phyloP scores from a whole-genome alignment of 2,329 filamentous ascomycete species.

The Claviceps arundinis region DNA sequence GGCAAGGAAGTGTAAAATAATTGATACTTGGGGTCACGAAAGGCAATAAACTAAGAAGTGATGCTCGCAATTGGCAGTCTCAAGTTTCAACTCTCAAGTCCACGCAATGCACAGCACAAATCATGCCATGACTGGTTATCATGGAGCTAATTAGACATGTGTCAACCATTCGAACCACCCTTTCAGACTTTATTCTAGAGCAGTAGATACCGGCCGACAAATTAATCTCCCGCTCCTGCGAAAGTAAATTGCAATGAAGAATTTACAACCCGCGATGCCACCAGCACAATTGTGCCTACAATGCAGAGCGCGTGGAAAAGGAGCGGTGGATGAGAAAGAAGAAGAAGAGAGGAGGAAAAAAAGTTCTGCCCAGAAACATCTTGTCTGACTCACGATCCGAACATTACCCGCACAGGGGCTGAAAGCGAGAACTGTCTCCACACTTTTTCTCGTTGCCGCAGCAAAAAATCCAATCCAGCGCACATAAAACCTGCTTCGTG shows the following conservation, averaged over 20 bases:
- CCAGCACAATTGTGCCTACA: constrained; percentile 13
- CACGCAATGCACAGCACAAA: background rate
- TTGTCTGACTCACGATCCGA: background rate
- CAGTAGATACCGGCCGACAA: constrained; percentile 74
- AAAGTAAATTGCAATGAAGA: constrained; percentile 16
- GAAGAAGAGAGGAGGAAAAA: constrained; percentile 9
- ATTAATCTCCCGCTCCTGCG: constrained; percentile 50
- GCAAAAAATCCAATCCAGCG: constrained; percentile 8
- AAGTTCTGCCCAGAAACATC: constrained; percentile 11
- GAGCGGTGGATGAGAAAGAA: constrained; percentile 16
- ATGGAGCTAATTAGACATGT: constrained; percentile 31
- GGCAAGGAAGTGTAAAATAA: constrained; percentile 4
- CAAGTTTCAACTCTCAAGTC: no score
- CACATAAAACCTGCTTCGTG: constrained; percentile 4
- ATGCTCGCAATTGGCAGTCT: background rate
- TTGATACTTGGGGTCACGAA: constrained; percentile 11
- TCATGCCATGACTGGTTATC: background rate
- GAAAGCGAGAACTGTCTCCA: background rate
- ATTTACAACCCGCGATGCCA: constrained; percentile 39
- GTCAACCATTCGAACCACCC: constrained; percentile 75
- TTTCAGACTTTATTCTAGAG: constrained; percentile 66
- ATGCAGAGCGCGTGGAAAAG: constrained; percentile 17
- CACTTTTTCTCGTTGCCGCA: background rate
- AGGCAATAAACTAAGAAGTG: background rate
- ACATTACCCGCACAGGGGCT: background rate